A percentile compares a stretch with the other conserved stretches of the same genome.
These are phyloP conservation scores for Xylariales sp. DNA, from an alignment of 2,329 filamentous ascomycete species.

Conservation along the genomic window DNA sequence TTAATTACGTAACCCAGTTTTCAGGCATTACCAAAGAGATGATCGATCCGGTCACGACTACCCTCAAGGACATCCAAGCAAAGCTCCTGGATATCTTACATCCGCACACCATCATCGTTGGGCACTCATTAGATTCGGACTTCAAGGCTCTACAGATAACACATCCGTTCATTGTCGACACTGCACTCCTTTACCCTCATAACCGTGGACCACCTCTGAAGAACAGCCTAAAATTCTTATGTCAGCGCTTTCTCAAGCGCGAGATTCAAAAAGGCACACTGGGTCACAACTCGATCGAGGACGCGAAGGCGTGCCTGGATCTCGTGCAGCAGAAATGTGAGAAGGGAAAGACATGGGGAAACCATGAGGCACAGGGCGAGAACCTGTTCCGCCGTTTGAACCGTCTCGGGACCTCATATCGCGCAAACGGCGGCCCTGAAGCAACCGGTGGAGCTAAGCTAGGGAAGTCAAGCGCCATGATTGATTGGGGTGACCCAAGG, in stretches of 20 bases:
- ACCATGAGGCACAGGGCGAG: slow-evolving; percentile 72
- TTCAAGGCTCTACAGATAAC: slow-evolving; percentile 79
- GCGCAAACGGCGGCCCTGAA: slow-evolving; percentile 52
- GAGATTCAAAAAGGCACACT: slow-evolving; percentile 76
- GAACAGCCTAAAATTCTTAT: slow-evolving; percentile 83
- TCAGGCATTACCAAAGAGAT: slow-evolving; percentile 90
- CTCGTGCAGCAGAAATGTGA: slow-evolving; percentile 95
- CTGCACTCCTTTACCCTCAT: slow-evolving; percentile 84
- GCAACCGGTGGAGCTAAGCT: slow-evolving; percentile 52
- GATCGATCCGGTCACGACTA: slow-evolving; percentile 79
- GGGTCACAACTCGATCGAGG: slow-evolving; percentile 90
- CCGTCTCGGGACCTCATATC: slow-evolving; percentile 57
- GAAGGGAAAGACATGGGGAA: slow-evolving; percentile 82
- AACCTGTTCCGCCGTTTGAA: slow-evolving; percentile 83
- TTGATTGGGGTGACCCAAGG: slow-evolving; percentile 84
- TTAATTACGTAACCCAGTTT: slow-evolving; percentile 84
- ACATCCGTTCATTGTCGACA: slow-evolving; percentile 93
- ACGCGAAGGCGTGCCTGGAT: slow-evolving; percentile 85
- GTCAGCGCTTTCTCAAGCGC: slow-evolving; percentile 77
- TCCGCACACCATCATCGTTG: slow-evolving; percentile 68
- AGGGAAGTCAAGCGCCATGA: slow-evolving; percentile 65
- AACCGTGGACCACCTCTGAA: slow-evolving; percentile 85
- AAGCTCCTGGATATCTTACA: slow-evolving; percentile 69
- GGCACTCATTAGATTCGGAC: slow-evolving; percentile 79
- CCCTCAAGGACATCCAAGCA: slow-evolving; percentile 74